A percentile compares a stretch with the other conserved stretches of the same genome.
These are phyloP conservation scores for Strobilomyces confusus DNA, from an alignment of 768 basidiomycete species.

Conservation along the genomic window DNA sequence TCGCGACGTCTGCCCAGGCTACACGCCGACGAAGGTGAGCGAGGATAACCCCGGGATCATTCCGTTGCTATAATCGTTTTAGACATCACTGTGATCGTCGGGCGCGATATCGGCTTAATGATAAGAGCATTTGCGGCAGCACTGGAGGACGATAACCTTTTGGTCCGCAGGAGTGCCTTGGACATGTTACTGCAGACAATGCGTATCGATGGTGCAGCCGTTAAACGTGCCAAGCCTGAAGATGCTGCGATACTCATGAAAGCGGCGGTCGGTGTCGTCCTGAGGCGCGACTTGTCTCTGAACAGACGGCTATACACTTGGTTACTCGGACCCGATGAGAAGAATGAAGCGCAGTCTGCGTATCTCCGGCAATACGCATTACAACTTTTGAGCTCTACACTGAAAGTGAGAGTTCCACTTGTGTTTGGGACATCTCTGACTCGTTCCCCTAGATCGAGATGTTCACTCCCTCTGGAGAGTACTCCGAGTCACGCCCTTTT, in stretches of 20 bases:
- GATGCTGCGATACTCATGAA: conserved; percentile 84
- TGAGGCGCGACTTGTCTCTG: conserved; percentile 87
- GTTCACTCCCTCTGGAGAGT: conserved; percentile 65
- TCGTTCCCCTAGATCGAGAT: conserved; percentile 59
- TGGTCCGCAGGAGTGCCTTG: conserved; percentile 82
- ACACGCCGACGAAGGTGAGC: conserved; percentile 64
- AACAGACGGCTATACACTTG: conserved; percentile 92
- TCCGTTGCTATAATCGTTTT: conserved; percentile 5
- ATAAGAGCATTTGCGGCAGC: conserved; percentile 88
- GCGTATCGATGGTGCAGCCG: conserved; percentile 65
- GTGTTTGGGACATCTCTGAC: conserved; percentile 11
- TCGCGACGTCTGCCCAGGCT: conserved; percentile 72
- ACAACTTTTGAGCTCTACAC: conserved; percentile 62
- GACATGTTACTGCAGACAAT: conserved; percentile 81
- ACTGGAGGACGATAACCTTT: conserved; percentile 88
- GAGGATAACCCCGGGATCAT: neutral
- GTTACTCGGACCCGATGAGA: conserved; percentile 83
- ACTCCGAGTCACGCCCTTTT: conserved; percentile 82
- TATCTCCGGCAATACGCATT: conserved; percentile 70
- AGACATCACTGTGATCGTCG: conserved; percentile 72
- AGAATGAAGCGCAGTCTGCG: conserved; percentile 64
- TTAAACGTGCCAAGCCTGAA: conserved; percentile 62
- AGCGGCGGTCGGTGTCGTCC: conserved; percentile 81
- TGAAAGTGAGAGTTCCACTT: conserved; percentile 49
- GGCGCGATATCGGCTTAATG: conserved; percentile 88